Evolutionary conservation across 1,284 basidiomycete species (phyloP).

Genomic region (Leccinum cinnamomeum): DNA sequence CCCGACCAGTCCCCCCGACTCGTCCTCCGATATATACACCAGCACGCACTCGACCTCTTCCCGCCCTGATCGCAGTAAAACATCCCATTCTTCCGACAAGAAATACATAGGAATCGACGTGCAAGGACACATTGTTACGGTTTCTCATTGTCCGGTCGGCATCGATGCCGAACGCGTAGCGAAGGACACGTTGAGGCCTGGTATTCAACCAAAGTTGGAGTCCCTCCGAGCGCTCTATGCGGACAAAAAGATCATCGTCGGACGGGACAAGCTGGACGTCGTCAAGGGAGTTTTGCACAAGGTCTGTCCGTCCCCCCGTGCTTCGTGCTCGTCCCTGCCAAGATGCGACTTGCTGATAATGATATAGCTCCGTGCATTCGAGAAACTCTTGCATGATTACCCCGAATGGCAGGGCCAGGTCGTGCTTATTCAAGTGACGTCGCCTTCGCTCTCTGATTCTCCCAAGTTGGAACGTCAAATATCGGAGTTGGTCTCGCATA

Average conservation of each 20-base stretch:
- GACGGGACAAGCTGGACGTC: slow-evolving; percentile 97
- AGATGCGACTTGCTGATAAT: slow-evolving; percentile 8
- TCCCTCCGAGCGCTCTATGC: slow-evolving; percentile 86
- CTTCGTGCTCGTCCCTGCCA: neutral
- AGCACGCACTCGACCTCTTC: slow-evolving; percentile 3
- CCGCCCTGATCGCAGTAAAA: slow-evolving; percentile 39
- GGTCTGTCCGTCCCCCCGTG: slow-evolving; percentile 46
- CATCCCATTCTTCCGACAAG: slow-evolving; percentile 18
- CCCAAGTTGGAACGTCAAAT: slow-evolving; percentile 94
- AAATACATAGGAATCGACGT: slow-evolving; percentile 75
- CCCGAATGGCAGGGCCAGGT: slow-evolving; percentile 95
- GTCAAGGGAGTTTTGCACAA: slow-evolving; percentile 98
- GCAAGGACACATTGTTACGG: slow-evolving; percentile 82
- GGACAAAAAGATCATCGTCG: slow-evolving; percentile 98
- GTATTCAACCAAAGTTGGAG: slow-evolving; percentile 87
- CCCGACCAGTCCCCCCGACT: neutral
- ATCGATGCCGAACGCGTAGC: slow-evolving; percentile 92
- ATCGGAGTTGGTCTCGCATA: slow-evolving; percentile 93
- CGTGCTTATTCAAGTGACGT: slow-evolving; percentile 88
- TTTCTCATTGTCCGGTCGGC: slow-evolving; percentile 96
- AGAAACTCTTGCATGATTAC: slow-evolving; percentile 91
- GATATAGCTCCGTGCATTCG: slow-evolving; percentile 84
- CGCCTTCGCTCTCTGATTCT: slow-evolving; percentile 91
- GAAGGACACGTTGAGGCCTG: slow-evolving; percentile 79
- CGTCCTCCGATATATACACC: slow-evolving; percentile 17